Evolutionary conservation across 2,329 filamentous ascomycete species (phyloP).

Genomic region (Aspergillus candidus): DNA sequence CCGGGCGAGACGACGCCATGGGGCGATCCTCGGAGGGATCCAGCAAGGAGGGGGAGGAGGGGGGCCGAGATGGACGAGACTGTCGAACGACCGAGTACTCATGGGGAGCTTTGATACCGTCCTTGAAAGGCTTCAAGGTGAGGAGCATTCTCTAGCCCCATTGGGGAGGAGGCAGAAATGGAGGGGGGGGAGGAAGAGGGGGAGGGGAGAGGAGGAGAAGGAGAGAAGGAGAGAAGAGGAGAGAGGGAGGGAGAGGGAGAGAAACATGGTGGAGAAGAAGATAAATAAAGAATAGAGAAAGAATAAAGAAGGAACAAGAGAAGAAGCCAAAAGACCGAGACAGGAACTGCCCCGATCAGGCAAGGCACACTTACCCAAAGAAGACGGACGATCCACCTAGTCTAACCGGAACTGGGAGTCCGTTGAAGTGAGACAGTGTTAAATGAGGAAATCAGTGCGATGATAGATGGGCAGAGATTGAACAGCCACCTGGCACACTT

Average conservation of each 20-base stretch:
- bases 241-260: background rate
- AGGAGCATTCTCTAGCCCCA: slow-evolving; percentile 40
- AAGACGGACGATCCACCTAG: too few relatives aligned
- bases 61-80: slow-evolving; percentile 35
- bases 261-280: background rate
- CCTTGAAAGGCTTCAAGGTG: slow-evolving; percentile 46
- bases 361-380: too few relatives aligned
- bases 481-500: too few relatives aligned
- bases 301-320: background rate
- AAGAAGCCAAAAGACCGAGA: background rate
- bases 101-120: slow-evolving; percentile 44
- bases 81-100: slow-evolving; percentile 42
- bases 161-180: background rate
- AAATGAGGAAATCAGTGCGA: slow-evolving; percentile 2
- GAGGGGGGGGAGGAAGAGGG: background rate
- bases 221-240: slow-evolving; percentile 3
- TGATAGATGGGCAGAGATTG: too few relatives aligned
- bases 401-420: too few relatives aligned
- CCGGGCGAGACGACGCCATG: slow-evolving; percentile 66
- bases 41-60: slow-evolving; percentile 31
- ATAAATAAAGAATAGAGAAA: slow-evolving; percentile 2
- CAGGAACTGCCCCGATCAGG: too few relatives aligned
- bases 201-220: background rate
- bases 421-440: background rate
- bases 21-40: slow-evolving; percentile 43